Base-by-base conservation (phyloP, 106 monocot genomes). In the Platanthera zijinensis region DNA sequence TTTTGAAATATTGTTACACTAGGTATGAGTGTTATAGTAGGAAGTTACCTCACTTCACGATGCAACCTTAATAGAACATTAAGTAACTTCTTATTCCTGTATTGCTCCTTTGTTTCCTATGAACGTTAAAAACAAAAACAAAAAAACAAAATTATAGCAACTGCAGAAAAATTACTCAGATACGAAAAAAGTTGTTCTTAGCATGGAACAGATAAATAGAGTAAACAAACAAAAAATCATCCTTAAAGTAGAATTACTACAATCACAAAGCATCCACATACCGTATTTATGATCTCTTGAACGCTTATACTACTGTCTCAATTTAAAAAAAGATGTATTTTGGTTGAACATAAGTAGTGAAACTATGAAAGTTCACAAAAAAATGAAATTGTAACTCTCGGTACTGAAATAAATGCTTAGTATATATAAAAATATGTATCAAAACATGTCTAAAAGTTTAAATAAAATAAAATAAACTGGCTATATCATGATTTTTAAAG, bases 41-140 rank as follows among this genome's bases (percentile, higher is more conserved):
- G 50, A 57, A 4, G 12, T 74, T 79, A 94, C 99, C 99, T 94
- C 54, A 99, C 80, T 89, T 99, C 99, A 71, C 88, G 84, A 84
- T 99, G 99, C 77, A 99, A 79, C 46, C 80, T 83, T 18, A 99
- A 76, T 75, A 99, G 94, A 59, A 83, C 83, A 81, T 85, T 92
- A 10, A 94, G 86, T 73, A 99, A 85, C 57, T 99, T 99, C 62
- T 92, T 92, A 80, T 94, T 99, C 77, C 94, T 83, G 81, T 94
- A 94, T 50, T 86, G 91, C 57, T 89, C 94, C 77, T 92, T 90
- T 47, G 94, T 74, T 71, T 87, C 92, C 99, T 99, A 78, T 6
- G 85, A 75, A 74, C 10, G 25, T 7, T 49, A 72, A 17, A 67
- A 25, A 70, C 25, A 70, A n/a, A 48, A 5, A 46, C 48, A 47